Evolutionary conservation across 2,329 filamentous ascomycete species (phyloP).

Genomic region (Orbilia brochopaga): DNA sequence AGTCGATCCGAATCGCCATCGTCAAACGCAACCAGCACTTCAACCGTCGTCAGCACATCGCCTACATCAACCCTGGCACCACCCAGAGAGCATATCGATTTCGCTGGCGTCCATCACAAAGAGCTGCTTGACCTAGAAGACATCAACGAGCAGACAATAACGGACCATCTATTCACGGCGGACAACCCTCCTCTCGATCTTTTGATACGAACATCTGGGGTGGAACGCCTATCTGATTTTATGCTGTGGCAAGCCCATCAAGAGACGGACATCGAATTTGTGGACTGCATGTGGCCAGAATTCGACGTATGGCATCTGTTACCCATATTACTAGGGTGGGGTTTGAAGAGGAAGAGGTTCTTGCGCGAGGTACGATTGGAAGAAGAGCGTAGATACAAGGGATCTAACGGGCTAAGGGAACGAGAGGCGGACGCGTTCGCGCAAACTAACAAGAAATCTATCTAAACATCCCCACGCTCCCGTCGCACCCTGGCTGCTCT

Average conservation of each 20-base stretch:
- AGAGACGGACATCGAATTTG: conserved; percentile 87
- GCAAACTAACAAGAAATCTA: conserved; percentile 14
- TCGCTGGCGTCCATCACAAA: conserved; percentile 38
- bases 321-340: conserved; percentile 91
- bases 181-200: conserved; percentile 86
- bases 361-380: conserved; percentile 57
- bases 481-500: not conserved
- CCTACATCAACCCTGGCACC: conserved; percentile 1
- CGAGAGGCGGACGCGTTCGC: conserved; percentile 5
- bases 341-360: conserved; percentile 65
- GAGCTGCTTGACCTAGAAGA: conserved; percentile 73
- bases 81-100: conserved; percentile 40
- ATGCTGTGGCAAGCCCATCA: conserved; percentile 99
- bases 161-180: conserved; percentile 85
- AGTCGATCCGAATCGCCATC: conserved; percentile 39
- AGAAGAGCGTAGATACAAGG: conserved; percentile 45
- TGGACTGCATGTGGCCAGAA: conserved; percentile 92
- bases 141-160: conserved; percentile 82
- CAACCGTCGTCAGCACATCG: conserved; percentile 35
- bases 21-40: conserved; percentile 37
- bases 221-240: conserved; percentile 91
- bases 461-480: not conserved
- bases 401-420: conserved; percentile 14
- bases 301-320: conserved; percentile 94
- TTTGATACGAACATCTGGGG: conserved; percentile 88